Percentiles rank a stretch among this genome's conserved stretches.
Conservation (phyloP, 495 filamentous ascomycete species). For the Penicillium silybi region DNA sequence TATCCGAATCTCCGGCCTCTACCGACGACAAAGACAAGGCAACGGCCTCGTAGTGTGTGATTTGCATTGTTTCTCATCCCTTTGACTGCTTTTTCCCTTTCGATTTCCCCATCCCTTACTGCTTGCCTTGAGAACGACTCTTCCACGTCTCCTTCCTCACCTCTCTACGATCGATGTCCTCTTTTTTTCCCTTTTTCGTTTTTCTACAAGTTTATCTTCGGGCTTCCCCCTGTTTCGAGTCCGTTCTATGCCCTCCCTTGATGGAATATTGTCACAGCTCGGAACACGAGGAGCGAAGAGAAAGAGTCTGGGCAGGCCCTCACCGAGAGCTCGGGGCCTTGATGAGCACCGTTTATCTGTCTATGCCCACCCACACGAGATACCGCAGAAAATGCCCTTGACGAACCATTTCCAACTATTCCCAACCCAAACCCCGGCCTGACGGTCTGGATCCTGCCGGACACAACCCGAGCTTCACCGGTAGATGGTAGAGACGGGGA, state of each 20-base stretch:
- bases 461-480: not conserved
- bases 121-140: constrained; percentile 25
- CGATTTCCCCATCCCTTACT: constrained; percentile 2
- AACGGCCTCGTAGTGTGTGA: constrained; percentile 18
- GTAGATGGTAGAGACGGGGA: not conserved
- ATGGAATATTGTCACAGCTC: constrained; percentile 3
- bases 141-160: not conserved
- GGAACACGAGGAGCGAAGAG: constrained; percentile 3
- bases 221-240: not conserved
- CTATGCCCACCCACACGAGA: constrained; percentile 30
- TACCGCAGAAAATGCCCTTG: constrained; percentile 35
- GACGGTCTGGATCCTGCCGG: not conserved
- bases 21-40: constrained; percentile 37
- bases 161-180: constrained; percentile 19
- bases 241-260: constrained; percentile 3
- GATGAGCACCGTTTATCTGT: constrained; percentile 22
- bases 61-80: not conserved
- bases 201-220: not conserved
- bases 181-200: constrained; percentile 10
- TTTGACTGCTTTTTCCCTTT: not conserved
- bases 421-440: constrained; percentile 7
- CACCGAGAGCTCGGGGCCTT: constrained; percentile 20
- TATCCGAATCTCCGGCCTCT: constrained; percentile 48
- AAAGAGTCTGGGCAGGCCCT: constrained; percentile 7
- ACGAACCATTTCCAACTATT: constrained; percentile 23